Evolutionary conservation across 106 monocot species (phyloP).

Genomic region (Dactylorhiza incarnata): DNA sequence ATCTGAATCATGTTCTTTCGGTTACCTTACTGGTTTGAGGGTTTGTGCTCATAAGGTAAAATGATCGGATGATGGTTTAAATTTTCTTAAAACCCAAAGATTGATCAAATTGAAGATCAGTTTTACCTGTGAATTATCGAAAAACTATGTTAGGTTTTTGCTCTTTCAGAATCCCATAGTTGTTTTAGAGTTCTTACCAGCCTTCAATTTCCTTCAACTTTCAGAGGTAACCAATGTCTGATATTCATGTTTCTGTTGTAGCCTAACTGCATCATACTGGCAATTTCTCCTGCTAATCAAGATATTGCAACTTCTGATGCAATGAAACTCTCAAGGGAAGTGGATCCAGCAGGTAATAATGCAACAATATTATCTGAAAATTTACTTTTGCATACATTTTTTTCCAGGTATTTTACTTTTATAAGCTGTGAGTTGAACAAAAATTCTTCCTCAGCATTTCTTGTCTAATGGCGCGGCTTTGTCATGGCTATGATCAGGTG

Average conservation of each 20-base stretch:
- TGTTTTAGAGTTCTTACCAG: background rate
- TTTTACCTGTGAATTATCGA: too few relatives aligned
- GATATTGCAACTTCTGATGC: conserved; percentile 89
- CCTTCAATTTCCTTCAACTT: background rate
- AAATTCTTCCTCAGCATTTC: background rate
- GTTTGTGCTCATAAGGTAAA: too few relatives aligned
- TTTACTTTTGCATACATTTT: background rate
- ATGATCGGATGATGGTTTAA: too few relatives aligned
- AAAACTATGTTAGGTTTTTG: too few relatives aligned
- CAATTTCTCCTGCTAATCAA: conserved; percentile 88
- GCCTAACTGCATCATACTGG: conserved; percentile 72
- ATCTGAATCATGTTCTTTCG: too few relatives aligned
- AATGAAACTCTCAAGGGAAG: conserved; percentile 72
- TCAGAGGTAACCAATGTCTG: background rate
- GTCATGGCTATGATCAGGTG: conserved; percentile 27
- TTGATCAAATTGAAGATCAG: too few relatives aligned
- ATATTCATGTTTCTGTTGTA: conserved; percentile 13
- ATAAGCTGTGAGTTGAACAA: background rate
- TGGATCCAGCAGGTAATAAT: conserved; percentile 57
- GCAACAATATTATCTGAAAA: background rate
- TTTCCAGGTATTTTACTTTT: background rate
- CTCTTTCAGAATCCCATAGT: background rate
- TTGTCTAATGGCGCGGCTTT: background rate
- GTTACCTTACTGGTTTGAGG: too few relatives aligned
- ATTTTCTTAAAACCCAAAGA: too few relatives aligned